Percentiles rank a stretch among this genome's conserved stretches.
phyloP scores from a whole-genome alignment of 2,329 filamentous ascomycete genomes.

The Coniella vitis region DNA sequence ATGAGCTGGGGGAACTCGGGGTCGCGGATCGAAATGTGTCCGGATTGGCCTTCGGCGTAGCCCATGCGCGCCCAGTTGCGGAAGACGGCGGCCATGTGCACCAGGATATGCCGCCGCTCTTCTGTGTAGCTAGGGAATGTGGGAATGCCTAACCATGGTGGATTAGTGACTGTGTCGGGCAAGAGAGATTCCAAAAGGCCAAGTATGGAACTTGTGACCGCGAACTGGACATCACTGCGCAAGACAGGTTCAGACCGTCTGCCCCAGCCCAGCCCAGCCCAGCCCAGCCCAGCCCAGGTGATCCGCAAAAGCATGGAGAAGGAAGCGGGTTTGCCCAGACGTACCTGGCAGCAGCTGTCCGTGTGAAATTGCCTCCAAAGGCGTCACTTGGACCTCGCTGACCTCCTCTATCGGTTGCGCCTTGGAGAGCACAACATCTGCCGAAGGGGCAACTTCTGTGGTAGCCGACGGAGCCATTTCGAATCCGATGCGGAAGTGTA shows the following conservation, averaged over 20 bases:
- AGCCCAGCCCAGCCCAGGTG: not conserved
- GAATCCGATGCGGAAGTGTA: not conserved
- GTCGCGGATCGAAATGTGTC: constrained; percentile 60
- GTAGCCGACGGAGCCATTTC: constrained; percentile 12
- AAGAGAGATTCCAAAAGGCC: not conserved
- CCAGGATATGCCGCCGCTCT: constrained; percentile 55
- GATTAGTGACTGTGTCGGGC: not conserved
- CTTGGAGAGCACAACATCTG: constrained; percentile 6
- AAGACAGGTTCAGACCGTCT: too few species aligned
- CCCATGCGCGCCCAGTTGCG: constrained; percentile 57
- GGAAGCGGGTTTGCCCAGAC: not conserved
- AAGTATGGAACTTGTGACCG: too few species aligned
- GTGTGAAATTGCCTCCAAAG: constrained; percentile 23
- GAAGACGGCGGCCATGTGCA: constrained; percentile 64
- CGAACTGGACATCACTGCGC: too few species aligned
- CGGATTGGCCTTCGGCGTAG: constrained; percentile 57
- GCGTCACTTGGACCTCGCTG: constrained; percentile 18
- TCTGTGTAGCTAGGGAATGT: constrained; percentile 31
- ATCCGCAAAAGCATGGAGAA: not conserved
- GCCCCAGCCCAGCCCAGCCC: too few species aligned
- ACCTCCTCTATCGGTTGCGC: constrained; percentile 6
- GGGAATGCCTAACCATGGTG: constrained; percentile 31
- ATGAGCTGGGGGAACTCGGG: constrained; percentile 54
- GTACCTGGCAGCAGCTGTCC: constrained; percentile 23
- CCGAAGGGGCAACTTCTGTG: constrained; percentile 1